These are phyloP conservation scores for Trichoderma arundinaceum DNA, from an alignment of 2,329 filamentous ascomycete species.

Conservation along the genomic window DNA sequence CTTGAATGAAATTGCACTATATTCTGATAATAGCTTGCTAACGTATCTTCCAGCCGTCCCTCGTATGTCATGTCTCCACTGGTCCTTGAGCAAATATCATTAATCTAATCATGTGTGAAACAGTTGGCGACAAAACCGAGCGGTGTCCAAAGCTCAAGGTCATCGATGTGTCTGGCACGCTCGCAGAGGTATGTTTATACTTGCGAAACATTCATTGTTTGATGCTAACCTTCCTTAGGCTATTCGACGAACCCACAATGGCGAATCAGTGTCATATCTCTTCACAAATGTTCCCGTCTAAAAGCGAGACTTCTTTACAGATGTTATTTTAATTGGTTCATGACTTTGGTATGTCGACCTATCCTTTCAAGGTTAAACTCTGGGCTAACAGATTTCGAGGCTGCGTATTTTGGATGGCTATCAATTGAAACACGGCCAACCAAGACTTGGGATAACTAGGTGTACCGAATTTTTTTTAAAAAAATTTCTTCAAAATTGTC, in stretches of 20 bases:
- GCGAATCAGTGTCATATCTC: slow-evolving; percentile 67
- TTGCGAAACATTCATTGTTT: neutral
- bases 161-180: slow-evolving; percentile 87
- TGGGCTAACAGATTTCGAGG: neutral
- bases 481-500: neutral
- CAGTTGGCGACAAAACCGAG: slow-evolving; percentile 76
- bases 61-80: slow-evolving; percentile 36
- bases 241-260: slow-evolving; percentile 72
- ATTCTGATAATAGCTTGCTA: slow-evolving; percentile 33
- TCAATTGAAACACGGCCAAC: slow-evolving; percentile 5
- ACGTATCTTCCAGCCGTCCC: slow-evolving; percentile 44
- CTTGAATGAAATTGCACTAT: neutral
- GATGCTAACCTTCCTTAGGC: slow-evolving; percentile 51
- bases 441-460: slow-evolving; percentile 10
- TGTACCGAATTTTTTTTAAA: slow-evolving; percentile 1
- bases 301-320: slow-evolving; percentile 1
- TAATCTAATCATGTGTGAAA: slow-evolving; percentile 22
- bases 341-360: slow-evolving; percentile 10
- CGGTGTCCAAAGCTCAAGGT: slow-evolving; percentile 81
- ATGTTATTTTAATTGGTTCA: slow-evolving; percentile 7
- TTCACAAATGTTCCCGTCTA: slow-evolving; percentile 69
- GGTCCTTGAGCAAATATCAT: neutral
- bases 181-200: slow-evolving; percentile 59
- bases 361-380: no score
- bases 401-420: slow-evolving; percentile 4